Base-by-base conservation (phyloP, 2,329 filamentous ascomycete species). In the Stagonosporopsis tanaceti region DNA sequence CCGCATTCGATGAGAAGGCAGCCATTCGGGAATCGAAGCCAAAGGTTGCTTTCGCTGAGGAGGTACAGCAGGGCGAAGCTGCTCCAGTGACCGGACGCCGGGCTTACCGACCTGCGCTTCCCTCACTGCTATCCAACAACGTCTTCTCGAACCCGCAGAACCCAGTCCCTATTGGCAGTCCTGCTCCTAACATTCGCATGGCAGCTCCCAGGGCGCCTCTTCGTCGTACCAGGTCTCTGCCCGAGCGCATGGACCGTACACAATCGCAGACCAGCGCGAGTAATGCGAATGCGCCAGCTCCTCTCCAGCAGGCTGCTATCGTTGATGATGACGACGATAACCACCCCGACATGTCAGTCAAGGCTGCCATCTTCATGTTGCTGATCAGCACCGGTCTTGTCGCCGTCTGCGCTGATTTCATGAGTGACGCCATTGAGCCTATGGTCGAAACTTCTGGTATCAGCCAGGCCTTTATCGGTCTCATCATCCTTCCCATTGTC, bases 401-500 rank as follows among this genome's bases (percentile, higher is more conserved):
- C 15, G 89, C 90, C 38, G 76, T 85, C 40, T 86, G 84, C 62
- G 84, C 84, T 46, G 91, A 93, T 73, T 92, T 89, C 77, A 86
- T 93, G 76, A 90, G 92, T 27, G 84, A 87, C 62, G 87, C 88
- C 35, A 93, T 93, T 64, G 85, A 90, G 50, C 82, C 81, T 6
- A 87, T 93, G 75, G 86, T 90, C 2, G 77, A 80, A 17, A 76
- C 80, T 3, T 87, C 85, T 14, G 78, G 77, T 12, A 80, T 93
- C 57, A 89, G 84, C 60, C 84, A 91, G 69, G 89, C 90, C 32
- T 93, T 94, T 62, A 88, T 93, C 60, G 91, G 91, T 67, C 82
- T 93, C 11, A 93, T 94, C 66, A 86, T 94, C 50, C 79, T 94
- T 4, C 90, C 90, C 8, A 92, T 93, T 66, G 90, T 93, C n/a